Evolutionary conservation across 805 yeast species (phyloP).

Genomic region (Millerago galiae): DNA sequence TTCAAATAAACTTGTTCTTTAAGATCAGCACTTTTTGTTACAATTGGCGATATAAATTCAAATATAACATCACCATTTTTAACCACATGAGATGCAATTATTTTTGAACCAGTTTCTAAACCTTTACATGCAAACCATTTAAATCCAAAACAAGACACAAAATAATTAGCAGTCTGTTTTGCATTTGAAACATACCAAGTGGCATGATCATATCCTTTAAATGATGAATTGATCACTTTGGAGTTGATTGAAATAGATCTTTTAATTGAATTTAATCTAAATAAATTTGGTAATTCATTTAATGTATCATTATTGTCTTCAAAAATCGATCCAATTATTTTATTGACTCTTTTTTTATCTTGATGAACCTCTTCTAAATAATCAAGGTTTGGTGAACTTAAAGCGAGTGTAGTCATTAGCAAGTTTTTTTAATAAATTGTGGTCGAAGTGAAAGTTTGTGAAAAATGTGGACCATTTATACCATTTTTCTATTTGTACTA

Average conservation of each 20-base stretch:
- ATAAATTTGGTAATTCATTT: not conserved
- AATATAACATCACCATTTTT: slow-evolving; percentile 48
- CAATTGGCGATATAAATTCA: slow-evolving; percentile 36
- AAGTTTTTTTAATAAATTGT: too few relatives aligned
- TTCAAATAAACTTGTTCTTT: slow-evolving; percentile 18
- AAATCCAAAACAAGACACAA: slow-evolving; percentile 57
- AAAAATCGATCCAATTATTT: slow-evolving; percentile 2
- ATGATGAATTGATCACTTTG: not conserved
- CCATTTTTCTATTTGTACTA: too few relatives aligned
- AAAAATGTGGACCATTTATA: too few relatives aligned
- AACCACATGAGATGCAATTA: slow-evolving; percentile 54
- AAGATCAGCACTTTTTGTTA: slow-evolving; percentile 20
- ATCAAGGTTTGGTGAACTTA: not conserved
- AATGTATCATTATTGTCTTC: not conserved
- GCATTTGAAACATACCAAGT: slow-evolving; percentile 74
- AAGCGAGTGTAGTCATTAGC: too few relatives aligned
- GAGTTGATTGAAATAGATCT: not conserved
- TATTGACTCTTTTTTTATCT: not conserved
- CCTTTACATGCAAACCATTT: slow-evolving; percentile 55
- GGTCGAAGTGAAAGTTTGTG: too few relatives aligned
- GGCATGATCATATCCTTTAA: slow-evolving; percentile 52
- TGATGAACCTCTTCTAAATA: slow-evolving; percentile 1
- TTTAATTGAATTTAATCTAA: not conserved
- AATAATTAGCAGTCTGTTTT: slow-evolving; percentile 50
- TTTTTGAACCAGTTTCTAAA: slow-evolving; percentile 59